These are phyloP conservation scores for Malassezia yamatoensis DNA, from an alignment of 1,284 basidiomycete species.

Conservation along the genomic window DNA sequence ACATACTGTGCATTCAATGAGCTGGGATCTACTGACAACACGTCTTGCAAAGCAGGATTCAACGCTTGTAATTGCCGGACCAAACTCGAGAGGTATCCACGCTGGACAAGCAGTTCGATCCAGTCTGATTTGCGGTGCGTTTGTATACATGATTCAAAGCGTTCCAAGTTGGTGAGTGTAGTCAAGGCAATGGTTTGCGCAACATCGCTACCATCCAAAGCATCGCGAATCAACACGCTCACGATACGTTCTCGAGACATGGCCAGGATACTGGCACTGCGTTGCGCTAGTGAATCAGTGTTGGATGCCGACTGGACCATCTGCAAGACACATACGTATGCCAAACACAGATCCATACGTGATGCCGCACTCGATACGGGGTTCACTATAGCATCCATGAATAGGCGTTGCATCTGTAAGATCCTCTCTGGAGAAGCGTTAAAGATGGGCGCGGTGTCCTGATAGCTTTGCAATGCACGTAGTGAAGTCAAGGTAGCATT, in stretches of 20 bases:
- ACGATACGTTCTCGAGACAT: constrained; percentile 61
- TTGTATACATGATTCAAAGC: constrained; percentile 18
- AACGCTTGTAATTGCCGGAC: constrained; percentile 72
- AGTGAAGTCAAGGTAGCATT: constrained; percentile 71
- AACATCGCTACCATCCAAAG: constrained; percentile 83
- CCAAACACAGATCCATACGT: constrained; percentile 83
- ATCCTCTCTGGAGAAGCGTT: constrained; percentile 57
- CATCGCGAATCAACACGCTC: constrained; percentile 70
- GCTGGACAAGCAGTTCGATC: constrained; percentile 59
- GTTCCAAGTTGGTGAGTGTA: constrained; percentile 64
- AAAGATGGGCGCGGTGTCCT: constrained; percentile 1
- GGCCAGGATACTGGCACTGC: constrained; percentile 56
- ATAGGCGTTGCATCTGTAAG: constrained; percentile 62
- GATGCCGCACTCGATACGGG: constrained; percentile 72
- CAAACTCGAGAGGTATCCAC: constrained; percentile 74
- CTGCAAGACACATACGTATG: constrained; percentile 65
- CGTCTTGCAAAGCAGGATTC: constrained; percentile 66
- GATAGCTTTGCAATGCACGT: constrained; percentile 58
- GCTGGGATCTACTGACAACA: constrained; percentile 82
- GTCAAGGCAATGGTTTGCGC: constrained; percentile 92
- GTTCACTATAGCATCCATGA: constrained; percentile 67
- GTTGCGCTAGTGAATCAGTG: constrained; percentile 36
- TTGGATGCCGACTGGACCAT: constrained; percentile 47
- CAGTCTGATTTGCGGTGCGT: constrained; percentile 19
- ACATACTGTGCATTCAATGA: constrained; percentile 85